Conservation (phyloP, 192 early-diverging fungal species). For the Diversispora epigaea region DNA sequence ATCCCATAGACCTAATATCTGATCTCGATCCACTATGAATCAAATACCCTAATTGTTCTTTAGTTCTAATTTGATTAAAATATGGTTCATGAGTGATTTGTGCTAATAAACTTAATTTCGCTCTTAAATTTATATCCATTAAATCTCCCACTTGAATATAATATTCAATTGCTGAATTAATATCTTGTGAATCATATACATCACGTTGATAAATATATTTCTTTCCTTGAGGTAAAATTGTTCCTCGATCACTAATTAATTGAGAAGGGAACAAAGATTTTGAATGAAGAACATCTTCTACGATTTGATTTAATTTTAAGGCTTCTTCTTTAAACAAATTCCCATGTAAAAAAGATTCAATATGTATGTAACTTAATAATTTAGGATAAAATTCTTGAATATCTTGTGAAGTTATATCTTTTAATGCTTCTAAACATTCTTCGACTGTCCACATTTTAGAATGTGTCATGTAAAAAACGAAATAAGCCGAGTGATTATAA, state of each 20-base stretch:
- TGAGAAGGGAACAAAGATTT: conserved; percentile 53
- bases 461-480: conserved; percentile 63
- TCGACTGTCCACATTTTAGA: conserved; percentile 68
- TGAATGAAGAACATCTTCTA: conserved; percentile 52
- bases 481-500: conserved; percentile 63
- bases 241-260: conserved; percentile 36
- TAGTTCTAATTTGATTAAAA: conserved; percentile 88
- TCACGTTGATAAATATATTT: conserved; percentile 40
- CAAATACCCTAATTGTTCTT: conserved; percentile 58
- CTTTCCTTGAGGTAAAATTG: conserved; percentile 40
- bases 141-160: conserved; percentile 66
- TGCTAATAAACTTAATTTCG: conserved; percentile 57
- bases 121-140: conserved; percentile 52
- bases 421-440: conserved; percentile 67
- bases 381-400: conserved; percentile 64
- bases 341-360: conserved; percentile 81
- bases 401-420: conserved; percentile 59
- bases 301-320: conserved; percentile 48
- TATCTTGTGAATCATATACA: conserved; percentile 65
- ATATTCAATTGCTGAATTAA: conserved; percentile 84
- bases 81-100: conserved; percentile 84
- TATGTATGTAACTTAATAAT: conserved; percentile 59
- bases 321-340: conserved; percentile 66
- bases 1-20: conserved; percentile 58
- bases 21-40: conserved; percentile 32